These are phyloP conservation scores for Geotrichum histeridarum DNA, from an alignment of 1,139 yeast genomes.

Conservation along the genomic window DNA sequence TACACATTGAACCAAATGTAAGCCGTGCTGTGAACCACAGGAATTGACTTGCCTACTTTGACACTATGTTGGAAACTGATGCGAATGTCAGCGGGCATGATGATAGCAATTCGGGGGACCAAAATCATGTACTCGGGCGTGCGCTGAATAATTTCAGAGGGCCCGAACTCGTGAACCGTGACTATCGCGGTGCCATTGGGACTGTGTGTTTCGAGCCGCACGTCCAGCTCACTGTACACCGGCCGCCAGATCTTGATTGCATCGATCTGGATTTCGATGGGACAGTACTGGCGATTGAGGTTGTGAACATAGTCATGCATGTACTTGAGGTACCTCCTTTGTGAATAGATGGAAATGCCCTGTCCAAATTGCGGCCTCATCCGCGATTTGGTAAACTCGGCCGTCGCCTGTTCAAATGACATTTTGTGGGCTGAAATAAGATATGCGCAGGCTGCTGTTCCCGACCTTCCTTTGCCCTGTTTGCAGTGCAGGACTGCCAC, in stretches of 20 bases:
- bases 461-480: slow-evolving; percentile 90
- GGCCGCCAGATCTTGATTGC: slow-evolving; percentile 30
- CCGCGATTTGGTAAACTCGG: slow-evolving; percentile 51
- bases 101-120: slow-evolving; percentile 9
- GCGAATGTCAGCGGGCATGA: slow-evolving; percentile 24
- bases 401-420: slow-evolving; percentile 46
- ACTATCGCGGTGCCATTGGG: slow-evolving; percentile 23
- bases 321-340: slow-evolving; percentile 60
- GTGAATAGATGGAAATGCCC: slow-evolving; percentile 73
- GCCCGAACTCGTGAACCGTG: slow-evolving; percentile 25
- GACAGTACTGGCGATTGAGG: slow-evolving; percentile 23
- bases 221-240: slow-evolving; percentile 28
- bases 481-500: slow-evolving; percentile 80
- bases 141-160: slow-evolving; percentile 21
- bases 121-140: slow-evolving; percentile 16
- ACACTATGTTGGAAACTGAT: slow-evolving; percentile 21
- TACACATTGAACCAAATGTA: slow-evolving; percentile 37
- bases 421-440: slow-evolving; percentile 47
- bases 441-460: slow-evolving; percentile 68
- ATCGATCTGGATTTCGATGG: slow-evolving; percentile 28
- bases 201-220: slow-evolving; percentile 27
- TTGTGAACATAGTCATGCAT: slow-evolving; percentile 42
- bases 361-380: slow-evolving; percentile 54
- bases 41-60: slow-evolving; percentile 14
- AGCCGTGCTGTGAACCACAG: slow-evolving; percentile 27